Evolutionary conservation across 1,139 yeast species (phyloP), one percentile per base, ranked within the genome.

Genomic region (Sugiyamaella pinicola): DNA sequence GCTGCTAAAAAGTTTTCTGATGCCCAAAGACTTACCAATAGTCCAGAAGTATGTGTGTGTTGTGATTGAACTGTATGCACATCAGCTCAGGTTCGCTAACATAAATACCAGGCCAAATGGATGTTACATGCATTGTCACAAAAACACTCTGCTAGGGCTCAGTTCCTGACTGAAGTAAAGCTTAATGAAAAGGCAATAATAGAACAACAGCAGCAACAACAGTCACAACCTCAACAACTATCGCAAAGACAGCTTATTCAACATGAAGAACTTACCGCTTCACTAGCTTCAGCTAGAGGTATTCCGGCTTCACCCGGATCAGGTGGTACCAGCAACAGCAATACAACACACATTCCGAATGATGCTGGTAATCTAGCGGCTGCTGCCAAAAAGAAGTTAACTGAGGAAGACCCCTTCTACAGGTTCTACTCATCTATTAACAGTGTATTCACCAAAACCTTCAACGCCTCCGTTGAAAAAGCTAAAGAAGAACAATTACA

Each of bases 201-300:
- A 24, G 35, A 38, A 24, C 51, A 47, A n/a, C 49, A 31, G 19
- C 40, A 47, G 18, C 50, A 47, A 21, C 45, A 40, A 33, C 45
- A 38, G 9, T n/a, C 26, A 2, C 47, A 41, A 18, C 29, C 24
- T 21, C 33, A 40, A 28, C 37, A 38, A 26, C 2, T 13, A 3
- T 34, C 51, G 15, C 41, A 28, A 24, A 17, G 49, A 15, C 52
- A 24, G 19, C 47, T 44, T 22, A 39, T 35, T 17, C 53, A 50
- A 47, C 45, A 48, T n/a, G 62, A 58, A 19, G 62, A 60, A 26
- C 55, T 65, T 34, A 58, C 66, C 1, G 43, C 59, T 7, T 60
- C 67, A 0, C 48, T 66, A 24, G 70, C 71, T 3, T 59, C 66
- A 1, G 70, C 70, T 2, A 54, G 70, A 43, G 71, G 71, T 7